Conservation (phyloP, 805 yeast species). For the Yarrowia sp. region DNA sequence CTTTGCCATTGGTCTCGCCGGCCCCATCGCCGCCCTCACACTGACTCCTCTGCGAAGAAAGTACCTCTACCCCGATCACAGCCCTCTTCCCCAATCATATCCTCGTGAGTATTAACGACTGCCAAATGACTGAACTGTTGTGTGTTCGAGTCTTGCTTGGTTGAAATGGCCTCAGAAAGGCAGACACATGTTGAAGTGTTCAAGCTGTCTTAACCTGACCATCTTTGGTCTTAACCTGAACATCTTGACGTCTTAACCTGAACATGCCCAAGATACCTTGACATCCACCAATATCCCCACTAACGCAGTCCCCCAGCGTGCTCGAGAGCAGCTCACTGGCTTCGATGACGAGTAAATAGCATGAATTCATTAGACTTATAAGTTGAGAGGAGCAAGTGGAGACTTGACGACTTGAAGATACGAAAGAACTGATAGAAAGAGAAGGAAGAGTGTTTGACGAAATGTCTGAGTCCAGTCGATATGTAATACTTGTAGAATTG, state of each 20-base stretch:
- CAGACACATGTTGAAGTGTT: too few species aligned
- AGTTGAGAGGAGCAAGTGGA: neutral
- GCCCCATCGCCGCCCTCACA: constrained; percentile 66
- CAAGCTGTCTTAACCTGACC: too few species aligned
- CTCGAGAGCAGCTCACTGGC: constrained; percentile 48
- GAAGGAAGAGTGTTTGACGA: too few species aligned
- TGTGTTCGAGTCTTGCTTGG: too few species aligned
- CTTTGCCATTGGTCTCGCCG: constrained; percentile 67
- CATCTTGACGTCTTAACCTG: too few species aligned
- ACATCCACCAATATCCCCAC: neutral
- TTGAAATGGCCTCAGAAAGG: too few species aligned
- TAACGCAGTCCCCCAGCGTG: constrained; percentile 46
- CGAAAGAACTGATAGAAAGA: neutral
- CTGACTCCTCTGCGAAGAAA: constrained; percentile 74
- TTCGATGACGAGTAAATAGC: constrained; percentile 48
- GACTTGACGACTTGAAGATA: too few species aligned
- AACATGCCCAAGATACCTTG: too few species aligned
- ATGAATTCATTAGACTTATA: constrained; percentile 32
- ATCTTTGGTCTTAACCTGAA: too few species aligned
- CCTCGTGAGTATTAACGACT: constrained; percentile 57
- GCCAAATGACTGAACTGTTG: too few species aligned
- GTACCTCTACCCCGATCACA: constrained; percentile 68
- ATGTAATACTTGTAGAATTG: too few species aligned
- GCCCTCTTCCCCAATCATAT: constrained; percentile 63
- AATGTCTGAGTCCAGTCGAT: too few species aligned